These are phyloP conservation scores for Vaccinium myrtillus DNA, from an alignment of 148 eudicot genomes.

Conservation along the genomic window DNA sequence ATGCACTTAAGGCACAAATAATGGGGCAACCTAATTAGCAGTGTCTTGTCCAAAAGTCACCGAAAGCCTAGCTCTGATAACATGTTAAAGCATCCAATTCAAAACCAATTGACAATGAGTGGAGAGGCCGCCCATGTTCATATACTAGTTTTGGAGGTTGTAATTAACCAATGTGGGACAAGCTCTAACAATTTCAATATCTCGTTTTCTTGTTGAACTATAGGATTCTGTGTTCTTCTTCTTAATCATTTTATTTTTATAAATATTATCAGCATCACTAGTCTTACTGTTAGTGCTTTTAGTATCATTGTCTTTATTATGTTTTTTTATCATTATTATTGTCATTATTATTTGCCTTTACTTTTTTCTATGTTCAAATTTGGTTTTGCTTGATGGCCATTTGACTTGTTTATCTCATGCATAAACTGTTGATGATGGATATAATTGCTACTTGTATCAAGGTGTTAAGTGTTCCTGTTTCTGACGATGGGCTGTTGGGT, in stretches of 20 bases:
- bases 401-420: background rate
- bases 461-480: background rate
- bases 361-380: background rate
- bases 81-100: no score
- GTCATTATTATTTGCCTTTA: background rate
- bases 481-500: background rate
- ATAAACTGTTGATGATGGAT: slow-evolving; percentile 12
- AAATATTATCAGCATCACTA: background rate
- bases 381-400: background rate
- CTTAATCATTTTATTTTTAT: background rate
- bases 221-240: slow-evolving; percentile 1
- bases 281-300: background rate
- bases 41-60: no score
- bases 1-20: no score
- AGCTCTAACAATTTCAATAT: no score
- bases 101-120: no score
- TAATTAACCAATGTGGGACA: no score
- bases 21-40: no score
- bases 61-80: no score
- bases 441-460: background rate
- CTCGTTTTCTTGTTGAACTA: no score
- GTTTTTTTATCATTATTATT: background rate
- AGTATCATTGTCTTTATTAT: background rate
- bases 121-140: no score
- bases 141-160: no score